phyloP scores from a whole-genome alignment of 768 basidiomycete genomes.

The Lepiota brunneoincarnata region DNA sequence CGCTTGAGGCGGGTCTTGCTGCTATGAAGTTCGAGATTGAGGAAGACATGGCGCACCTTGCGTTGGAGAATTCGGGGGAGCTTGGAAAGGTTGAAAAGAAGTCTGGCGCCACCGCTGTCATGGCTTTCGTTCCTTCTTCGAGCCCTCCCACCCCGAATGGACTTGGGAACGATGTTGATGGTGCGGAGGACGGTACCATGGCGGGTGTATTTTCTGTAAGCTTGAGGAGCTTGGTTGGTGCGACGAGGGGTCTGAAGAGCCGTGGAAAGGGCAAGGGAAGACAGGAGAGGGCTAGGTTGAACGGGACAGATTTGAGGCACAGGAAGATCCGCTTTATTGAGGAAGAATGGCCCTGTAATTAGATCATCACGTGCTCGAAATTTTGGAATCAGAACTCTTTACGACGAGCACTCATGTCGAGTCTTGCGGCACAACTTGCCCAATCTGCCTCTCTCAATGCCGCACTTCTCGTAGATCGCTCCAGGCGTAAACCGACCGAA shows the following conservation, averaged over 20 bases:
- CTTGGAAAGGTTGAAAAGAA: background rate
- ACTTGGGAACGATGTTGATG: background rate
- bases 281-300: constrained; percentile 6
- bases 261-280: constrained; percentile 8
- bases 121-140: background rate
- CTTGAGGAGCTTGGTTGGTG: constrained; percentile 2
- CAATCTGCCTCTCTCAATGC: constrained; percentile 79
- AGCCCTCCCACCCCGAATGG: constrained; percentile 2
- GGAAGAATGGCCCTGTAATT: background rate
- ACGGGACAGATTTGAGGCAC: background rate
- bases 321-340: background rate
- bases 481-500: constrained; percentile 59
- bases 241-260: constrained; percentile 4
- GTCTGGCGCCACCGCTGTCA: constrained; percentile 1
- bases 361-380: constrained; percentile 13
- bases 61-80: background rate
- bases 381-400: constrained; percentile 2
- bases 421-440: constrained; percentile 80
- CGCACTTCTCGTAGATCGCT: constrained; percentile 61
- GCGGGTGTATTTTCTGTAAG: background rate
- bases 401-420: constrained; percentile 40
- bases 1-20: constrained; percentile 26
- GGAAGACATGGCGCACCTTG: constrained; percentile 21
- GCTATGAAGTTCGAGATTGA: constrained; percentile 31
- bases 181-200: too few relatives aligned